Base-by-base conservation (phyloP, 2,329 filamentous ascomycete species). In the Endoconidiophora polonica region DNA sequence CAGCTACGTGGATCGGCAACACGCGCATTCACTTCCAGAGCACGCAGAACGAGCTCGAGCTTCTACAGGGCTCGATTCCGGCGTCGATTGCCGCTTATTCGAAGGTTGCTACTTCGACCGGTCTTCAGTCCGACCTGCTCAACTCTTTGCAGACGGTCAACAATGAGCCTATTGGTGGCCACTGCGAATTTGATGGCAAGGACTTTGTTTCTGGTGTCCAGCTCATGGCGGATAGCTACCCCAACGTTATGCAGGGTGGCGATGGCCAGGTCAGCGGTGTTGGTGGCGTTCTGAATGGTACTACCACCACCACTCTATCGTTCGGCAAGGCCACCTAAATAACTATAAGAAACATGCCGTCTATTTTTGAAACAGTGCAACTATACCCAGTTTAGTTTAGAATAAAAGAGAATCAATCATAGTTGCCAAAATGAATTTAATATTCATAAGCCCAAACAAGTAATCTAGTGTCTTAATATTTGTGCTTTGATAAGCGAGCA, bases 1-100 rank as follows among this genome's bases (percentile, higher is more conserved):
- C 58, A 2, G 59, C 61, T 0, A 65, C 63, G 0, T 65, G 72
- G 24, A 59, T 70, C 49, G 58, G 62, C 2, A 66, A 61, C 46
- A 73, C 72, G 23, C 65, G 66, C 48, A 69, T 78, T 18, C 74
- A 78, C 58, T 77, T 69, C 60, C 74, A 78, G 61, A 71, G 66
- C 52, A 76, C 72, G 3, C 64, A 69, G 56, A 60, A 66, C 23
- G 74, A 77, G 58, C 65, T 77, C 3, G 56, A 62, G 2, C 54
- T 62, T 6, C 64, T 77, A 40, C 72, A 77, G 57, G 59, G 56
- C 0, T 63, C 65, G 5, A 76, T 78, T 36, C 73, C 73, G 0
- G 58, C 65, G 50, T 66, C 72, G 10, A 62, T 77, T 26, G 52
- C 56, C 24, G 71, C 73, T 2, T 77, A 73, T 54, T 71, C 76